phyloP scores from a whole-genome alignment of 148 eudicot species.

The Drosera capensis region DNA sequence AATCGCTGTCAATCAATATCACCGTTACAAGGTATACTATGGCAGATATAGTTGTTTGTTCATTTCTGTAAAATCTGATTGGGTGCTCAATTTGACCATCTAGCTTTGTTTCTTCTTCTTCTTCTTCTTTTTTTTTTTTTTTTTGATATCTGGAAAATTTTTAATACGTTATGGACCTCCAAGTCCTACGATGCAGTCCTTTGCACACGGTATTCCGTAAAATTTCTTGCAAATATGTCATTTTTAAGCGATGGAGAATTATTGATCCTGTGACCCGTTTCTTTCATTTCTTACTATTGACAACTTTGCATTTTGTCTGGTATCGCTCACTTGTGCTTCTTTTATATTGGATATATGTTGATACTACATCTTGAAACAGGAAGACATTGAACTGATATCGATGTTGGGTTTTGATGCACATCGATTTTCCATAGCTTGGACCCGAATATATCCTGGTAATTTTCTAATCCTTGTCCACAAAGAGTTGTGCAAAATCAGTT shows the following conservation, averaged over 20 bases:
- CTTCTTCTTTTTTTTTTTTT: too few species aligned
- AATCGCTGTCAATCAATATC: constrained; percentile 62
- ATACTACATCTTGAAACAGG: constrained; percentile 22
- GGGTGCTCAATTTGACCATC: too few species aligned
- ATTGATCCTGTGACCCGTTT: too few species aligned
- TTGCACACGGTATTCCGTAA: too few species aligned
- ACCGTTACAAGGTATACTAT: constrained; percentile 59
- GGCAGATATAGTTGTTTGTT: constrained; percentile 1
- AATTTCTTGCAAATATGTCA: too few species aligned
- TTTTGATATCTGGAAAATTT: too few species aligned
- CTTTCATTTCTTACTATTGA: too few species aligned
- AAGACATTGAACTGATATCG: constrained; percentile 60
- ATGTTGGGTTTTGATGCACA: constrained; percentile 57
- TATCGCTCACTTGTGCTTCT: not conserved
- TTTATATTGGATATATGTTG: not conserved
- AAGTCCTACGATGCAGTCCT: too few species aligned
- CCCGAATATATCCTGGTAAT: constrained; percentile 68
- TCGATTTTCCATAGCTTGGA: constrained; percentile 80
- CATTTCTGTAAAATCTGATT: not conserved
- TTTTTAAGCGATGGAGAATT: too few species aligned
- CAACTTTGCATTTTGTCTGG: not conserved
- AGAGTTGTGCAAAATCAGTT: not conserved
- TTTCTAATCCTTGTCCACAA: not conserved
- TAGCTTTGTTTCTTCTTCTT: too few species aligned
- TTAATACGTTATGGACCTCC: too few species aligned